A percentile compares a stretch with the other conserved stretches of the same genome.
Conservation (phyloP, 352 stramenopile species). For the Phytophthora citricola region DNA sequence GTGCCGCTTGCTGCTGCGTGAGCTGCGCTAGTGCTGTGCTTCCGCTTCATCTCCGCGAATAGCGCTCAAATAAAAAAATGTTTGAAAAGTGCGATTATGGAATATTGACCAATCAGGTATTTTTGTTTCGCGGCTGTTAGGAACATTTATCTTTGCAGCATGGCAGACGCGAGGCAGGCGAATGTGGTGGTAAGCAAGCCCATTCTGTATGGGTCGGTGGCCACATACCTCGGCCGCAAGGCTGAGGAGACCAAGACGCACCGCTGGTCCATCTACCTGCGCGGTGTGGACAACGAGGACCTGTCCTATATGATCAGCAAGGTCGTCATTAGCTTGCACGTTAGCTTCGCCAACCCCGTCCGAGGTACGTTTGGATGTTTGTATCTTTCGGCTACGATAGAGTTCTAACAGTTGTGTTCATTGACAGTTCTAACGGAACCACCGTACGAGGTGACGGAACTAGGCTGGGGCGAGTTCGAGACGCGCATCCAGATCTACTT, state of each 20-base stretch:
- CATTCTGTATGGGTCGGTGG: constrained; percentile 95
- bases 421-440: constrained; percentile 91
- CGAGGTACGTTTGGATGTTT: constrained; percentile 50
- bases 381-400: constrained; percentile 11
- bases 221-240: constrained; percentile 93
- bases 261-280: constrained; percentile 95
- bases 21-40: constrained; percentile 25
- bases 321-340: constrained; percentile 97
- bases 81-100: constrained; percentile 31
- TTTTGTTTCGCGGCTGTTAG: constrained; percentile 1
- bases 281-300: constrained; percentile 94
- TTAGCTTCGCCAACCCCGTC: constrained; percentile 95
- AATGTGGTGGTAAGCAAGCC: constrained; percentile 90
- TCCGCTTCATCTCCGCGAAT: constrained; percentile 53
- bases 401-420: constrained; percentile 5
- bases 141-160: constrained; percentile 22
- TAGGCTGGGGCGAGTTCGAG: constrained; percentile 98
- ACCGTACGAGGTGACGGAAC: constrained; percentile 97
- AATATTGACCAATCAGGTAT: constrained; percentile 20
- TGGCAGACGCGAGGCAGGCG: constrained; percentile 81
- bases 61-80: constrained; percentile 1
- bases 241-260: constrained; percentile 95
- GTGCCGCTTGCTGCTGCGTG: constrained; percentile 1
- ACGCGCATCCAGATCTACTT: constrained; percentile 96
- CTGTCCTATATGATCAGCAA: constrained; percentile 95